These are phyloP conservation scores for Globisporangium apiculatum DNA, from an alignment of 352 stramenopile genomes.

Conservation along the genomic window DNA sequence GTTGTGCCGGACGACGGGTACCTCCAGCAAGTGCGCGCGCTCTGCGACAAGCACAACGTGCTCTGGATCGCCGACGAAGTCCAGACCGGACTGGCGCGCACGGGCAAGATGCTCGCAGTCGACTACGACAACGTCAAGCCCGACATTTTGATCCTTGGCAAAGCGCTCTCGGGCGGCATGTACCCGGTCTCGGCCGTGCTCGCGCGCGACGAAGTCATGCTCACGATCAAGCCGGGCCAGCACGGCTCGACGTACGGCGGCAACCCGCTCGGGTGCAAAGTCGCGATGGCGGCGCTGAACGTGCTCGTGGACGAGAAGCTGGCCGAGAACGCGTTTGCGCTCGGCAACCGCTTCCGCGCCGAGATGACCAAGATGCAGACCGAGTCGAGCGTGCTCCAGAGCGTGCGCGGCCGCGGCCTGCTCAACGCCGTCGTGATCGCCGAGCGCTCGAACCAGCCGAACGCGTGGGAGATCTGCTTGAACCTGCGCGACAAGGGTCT, in stretches of 20 bases:
- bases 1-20: conserved; percentile 97
- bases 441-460: conserved; percentile 75
- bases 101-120: conserved; percentile 94
- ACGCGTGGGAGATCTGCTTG: conserved; percentile 95
- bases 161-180: conserved; percentile 96
- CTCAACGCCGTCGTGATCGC: conserved; percentile 98
- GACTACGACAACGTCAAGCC: conserved; percentile 96
- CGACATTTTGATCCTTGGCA: conserved; percentile 96
- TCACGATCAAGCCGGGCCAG: conserved; percentile 96
- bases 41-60: conserved; percentile 98
- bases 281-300: conserved; percentile 92
- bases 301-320: conserved; percentile 97
- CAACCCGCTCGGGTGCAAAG: conserved; percentile 95
- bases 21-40: conserved; percentile 81
- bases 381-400: conserved; percentile 52
- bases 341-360: conserved; percentile 91
- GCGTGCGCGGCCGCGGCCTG: conserved; percentile 93
- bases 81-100: conserved; percentile 95
- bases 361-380: conserved; percentile 72
- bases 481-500: conserved; percentile 93
- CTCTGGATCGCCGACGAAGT: conserved; percentile 99
- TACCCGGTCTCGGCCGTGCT: conserved; percentile 97
- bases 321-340: conserved; percentile 88
- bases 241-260: conserved; percentile 97
- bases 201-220: conserved; percentile 95